Conservation (phyloP, 352 stramenopile genomes). For the Saprolegnia diclina region DNA sequence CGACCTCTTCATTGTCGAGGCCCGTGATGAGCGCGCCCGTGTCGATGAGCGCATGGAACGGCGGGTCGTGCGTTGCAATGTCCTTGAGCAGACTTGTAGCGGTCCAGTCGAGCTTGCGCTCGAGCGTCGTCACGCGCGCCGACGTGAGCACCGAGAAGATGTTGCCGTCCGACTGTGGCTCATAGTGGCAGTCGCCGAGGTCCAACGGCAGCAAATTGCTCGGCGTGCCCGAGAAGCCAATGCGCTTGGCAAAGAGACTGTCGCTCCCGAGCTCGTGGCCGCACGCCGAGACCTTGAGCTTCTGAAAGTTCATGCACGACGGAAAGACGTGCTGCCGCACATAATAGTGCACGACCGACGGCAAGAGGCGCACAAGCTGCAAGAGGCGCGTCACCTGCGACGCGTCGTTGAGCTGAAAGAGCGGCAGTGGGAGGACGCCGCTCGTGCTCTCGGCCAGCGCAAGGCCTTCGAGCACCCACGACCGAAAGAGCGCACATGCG, state of each 20-base stretch:
- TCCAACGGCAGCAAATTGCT: slow-evolving; percentile 98
- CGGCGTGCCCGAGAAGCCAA: slow-evolving; percentile 99
- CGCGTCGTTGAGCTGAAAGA: slow-evolving; percentile 96
- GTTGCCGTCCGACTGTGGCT: slow-evolving; percentile 96
- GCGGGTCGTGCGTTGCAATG: slow-evolving; percentile 62
- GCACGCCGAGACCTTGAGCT: slow-evolving; percentile 98
- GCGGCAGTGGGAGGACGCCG: slow-evolving; percentile 88
- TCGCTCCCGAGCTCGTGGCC: slow-evolving; percentile 98
- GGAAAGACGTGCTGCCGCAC: slow-evolving; percentile 97
- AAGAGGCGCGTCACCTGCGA: slow-evolving; percentile 94
- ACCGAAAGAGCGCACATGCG: slow-evolving; percentile 66
- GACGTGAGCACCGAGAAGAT: slow-evolving; percentile 97
- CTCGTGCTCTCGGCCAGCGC: slow-evolving; percentile 31
- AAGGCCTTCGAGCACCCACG: slow-evolving; percentile 61
- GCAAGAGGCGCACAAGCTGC: slow-evolving; percentile 89
- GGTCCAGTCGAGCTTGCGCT: slow-evolving; percentile 78
- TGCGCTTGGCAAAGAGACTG: slow-evolving; percentile 95
- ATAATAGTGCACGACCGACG: slow-evolving; percentile 97
- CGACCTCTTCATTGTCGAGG: slow-evolving; percentile 86
- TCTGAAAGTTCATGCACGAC: slow-evolving; percentile 98
- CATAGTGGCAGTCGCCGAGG: slow-evolving; percentile 97
- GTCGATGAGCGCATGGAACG: slow-evolving; percentile 87
- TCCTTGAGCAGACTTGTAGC: slow-evolving; percentile 68
- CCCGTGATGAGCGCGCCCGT: slow-evolving; percentile 89
- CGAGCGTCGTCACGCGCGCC: slow-evolving; percentile 82